Base-by-base conservation (phyloP, 2,329 filamentous ascomycete species). In the Alternaria hordeiaustralica region DNA sequence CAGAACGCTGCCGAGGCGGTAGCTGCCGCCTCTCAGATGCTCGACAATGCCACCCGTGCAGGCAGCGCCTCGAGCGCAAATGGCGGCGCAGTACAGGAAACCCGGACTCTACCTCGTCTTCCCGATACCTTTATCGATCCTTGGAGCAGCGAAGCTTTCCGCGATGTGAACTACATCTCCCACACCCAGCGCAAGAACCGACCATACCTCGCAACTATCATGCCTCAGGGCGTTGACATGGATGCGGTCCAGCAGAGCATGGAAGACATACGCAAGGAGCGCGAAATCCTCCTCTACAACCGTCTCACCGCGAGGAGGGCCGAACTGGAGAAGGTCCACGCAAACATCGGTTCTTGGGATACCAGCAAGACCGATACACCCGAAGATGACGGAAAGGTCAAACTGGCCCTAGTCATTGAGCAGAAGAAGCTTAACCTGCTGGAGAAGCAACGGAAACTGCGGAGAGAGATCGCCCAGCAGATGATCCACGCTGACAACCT, bases 401-500 rank as follows among this genome's bases (percentile, higher is more conserved):
- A 97, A 83, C 83, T 94, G 56, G 94, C 95, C 79, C 92, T 94
- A 23, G 86, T 97, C 69, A 97, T 99, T 62, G 96, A 99, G 83
- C 93, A 96, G 84, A 98, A 97, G 85, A 92, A 92, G 77, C 86
- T 98, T 36, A 90, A 89, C 54, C 83, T 97, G n/a, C 90, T 97
- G 56, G 90, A 92, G 1, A 97, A 96, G 81, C 96, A 99, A 79
- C 90, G 92, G 53, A 88, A 90, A 10, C 84, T 99, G 71, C 91
- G 96, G 61, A 92, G 96, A 71, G 92, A 92, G 78, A 91, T 99
- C 67, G 92, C 93, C 58, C 90, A 92, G 57, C 92, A 96, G 77
- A 97, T 99, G 91, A 90, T 97, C 78, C 91, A 96, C 75, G 96
- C 95, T 63, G 94, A 98, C 76, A 98, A 97, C 73, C 88, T 98